Evolutionary conservation across 352 stramenopile species (phyloP).

Genomic region (Vaucheria bursata): DNA sequence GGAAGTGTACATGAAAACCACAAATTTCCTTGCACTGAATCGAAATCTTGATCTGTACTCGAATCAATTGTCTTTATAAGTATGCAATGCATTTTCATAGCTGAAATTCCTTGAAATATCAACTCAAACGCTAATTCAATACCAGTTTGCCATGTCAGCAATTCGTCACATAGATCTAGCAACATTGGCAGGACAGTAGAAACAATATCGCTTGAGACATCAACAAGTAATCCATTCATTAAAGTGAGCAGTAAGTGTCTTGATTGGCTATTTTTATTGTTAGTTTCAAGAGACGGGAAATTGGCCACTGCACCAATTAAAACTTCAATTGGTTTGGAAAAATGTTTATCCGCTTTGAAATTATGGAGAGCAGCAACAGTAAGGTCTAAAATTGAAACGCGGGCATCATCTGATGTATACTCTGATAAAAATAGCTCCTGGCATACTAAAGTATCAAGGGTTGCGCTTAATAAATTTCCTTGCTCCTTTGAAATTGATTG

Average conservation of each 20-base stretch:
- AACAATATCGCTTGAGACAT: background rate
- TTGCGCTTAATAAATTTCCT: conserved; percentile 20
- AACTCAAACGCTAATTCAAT: conserved; percentile 31
- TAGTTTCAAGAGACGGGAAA: no score
- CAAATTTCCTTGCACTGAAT: no score
- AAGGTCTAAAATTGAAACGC: conserved; percentile 26
- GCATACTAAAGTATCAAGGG: conserved; percentile 12
- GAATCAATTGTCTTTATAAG: no score
- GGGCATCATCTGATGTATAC: conserved; percentile 13
- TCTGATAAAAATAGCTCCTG: conserved; percentile 14
- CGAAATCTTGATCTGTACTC: no score
- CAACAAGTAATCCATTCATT: background rate
- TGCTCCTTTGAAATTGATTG: conserved; percentile 23
- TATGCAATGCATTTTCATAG: no score
- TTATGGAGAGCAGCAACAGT: conserved; percentile 22
- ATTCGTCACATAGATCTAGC: conserved; percentile 19
- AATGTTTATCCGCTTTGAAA: no score
- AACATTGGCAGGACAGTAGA: conserved; percentile 8
- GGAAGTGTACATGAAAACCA: no score
- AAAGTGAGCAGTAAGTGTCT: no score
- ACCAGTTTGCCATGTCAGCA: conserved; percentile 10
- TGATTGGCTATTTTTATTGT: no score
- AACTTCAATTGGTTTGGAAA: no score
- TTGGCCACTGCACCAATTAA: no score
- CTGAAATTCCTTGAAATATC: conserved; percentile 27